Evolutionary conservation across 1,284 basidiomycete genomes (phyloP), one percentile per base, ranked within the genome.

Genomic region (Mixia osmundae): DNA sequence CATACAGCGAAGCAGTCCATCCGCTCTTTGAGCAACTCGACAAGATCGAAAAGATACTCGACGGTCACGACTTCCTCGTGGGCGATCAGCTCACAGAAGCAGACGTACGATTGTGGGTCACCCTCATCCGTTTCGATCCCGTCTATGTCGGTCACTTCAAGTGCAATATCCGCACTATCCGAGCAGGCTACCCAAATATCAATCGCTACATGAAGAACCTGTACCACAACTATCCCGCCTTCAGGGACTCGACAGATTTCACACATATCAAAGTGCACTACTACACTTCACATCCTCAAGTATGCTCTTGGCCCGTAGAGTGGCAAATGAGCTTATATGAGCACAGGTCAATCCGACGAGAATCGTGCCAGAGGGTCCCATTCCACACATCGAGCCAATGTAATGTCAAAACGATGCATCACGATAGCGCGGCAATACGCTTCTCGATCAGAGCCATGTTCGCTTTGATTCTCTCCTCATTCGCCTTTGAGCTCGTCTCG

Each of bases 131-230:
- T 22, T 51, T 47, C 39, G 50, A 49, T 30, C 39, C 39, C 0
- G 85, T 80, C 23, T 95, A 97, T 58, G 68, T 76, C 37, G 71
- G 71, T 1, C 77, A 83, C 57, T 94, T 95, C 67, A 94, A 94
- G 57, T 89, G 82, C 62, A 89, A 91, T 64, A 57, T 79, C 46
- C 71, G 71, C 25, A 35, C 43, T 48, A 59, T 63, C 48, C 58
- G 61, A 37, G 60, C 71, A 50, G 74, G 76, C 18, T 89, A 82
- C 57, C 80, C 82, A 18, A 65, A 69, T 33, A 65, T 87, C 35
- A 69, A 89, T 57, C 56, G 58, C 21, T 85, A 83, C 83, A 54
- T 80, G 58, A 74, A 73, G 55, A 72, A 75, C 50, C 60, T 94
- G 25, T 95, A 95, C 62, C 94, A 83, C 85, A 77, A 76, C 46